Evolutionary conservation across 2,329 filamentous ascomycete species (phyloP), one percentile per base, ranked within the genome.

Genomic region (Fusarium guadeloupense): DNA sequence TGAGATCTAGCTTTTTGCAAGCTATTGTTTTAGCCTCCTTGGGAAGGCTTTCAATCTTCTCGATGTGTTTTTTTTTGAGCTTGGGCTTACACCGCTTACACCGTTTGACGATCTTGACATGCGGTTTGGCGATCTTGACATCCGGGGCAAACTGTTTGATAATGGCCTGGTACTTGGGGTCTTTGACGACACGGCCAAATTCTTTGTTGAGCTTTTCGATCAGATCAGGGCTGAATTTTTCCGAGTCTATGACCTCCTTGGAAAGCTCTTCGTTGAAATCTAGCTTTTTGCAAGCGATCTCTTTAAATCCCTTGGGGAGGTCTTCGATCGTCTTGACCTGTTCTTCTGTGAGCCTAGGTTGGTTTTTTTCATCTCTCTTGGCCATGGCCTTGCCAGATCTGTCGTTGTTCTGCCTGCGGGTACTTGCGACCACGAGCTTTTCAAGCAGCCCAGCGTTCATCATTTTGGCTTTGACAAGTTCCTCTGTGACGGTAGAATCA

Each of bases 171-270:
- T 34, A 46, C 2, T 31, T 25, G 6, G 16, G 14, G 10, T 35
- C 20, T 8, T 53, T 12, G 2, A 20, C 4, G 20, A 58, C 42
- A 4, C 13, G 9, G 19, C 33, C 54, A 17, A 52, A 58, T 13
- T 59, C 19, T 14, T 30, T 19, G 19, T 58, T 58, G 33, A 58
- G 54, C 26, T 53, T 53, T 20, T 28, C n/a, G 25, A 58, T 58
- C 16, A 59, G 20, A 4, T 25, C 7, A 13, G 39, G 23, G 19
- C 14, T 43, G 26, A 56, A 20, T 21, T 43, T 33, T n/a, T 58
- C n/a, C 7, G 12, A 34, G 7, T n/a, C 17, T 9, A 33, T 17
- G 9, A 52, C 58, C 8, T 58, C 44, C 28, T 40, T 58, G 28
- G 37, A 52, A 5, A 41, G 17, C 10, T 39, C 23, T 1, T 21